Conservation (phyloP, 164 flowering plant species). For the Chimonanthus salicifolius region DNA sequence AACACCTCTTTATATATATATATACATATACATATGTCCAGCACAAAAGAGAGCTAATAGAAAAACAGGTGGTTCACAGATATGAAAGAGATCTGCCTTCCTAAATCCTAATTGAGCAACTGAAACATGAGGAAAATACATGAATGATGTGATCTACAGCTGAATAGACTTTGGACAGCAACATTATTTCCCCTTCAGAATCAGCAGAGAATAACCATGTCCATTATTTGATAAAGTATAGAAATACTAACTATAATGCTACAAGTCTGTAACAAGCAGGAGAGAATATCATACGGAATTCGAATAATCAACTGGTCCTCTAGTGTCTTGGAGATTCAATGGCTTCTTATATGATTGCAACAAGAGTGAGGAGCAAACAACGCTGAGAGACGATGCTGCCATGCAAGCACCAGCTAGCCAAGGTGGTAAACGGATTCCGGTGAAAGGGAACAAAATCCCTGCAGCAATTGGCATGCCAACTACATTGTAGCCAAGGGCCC, state of each 20-base stretch:
- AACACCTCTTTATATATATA: too few species aligned
- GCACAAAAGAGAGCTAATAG: too few species aligned
- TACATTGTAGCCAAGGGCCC: slow-evolving; percentile 96
- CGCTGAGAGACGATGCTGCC: slow-evolving; percentile 94
- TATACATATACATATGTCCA: too few species aligned
- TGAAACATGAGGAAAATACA: too few species aligned
- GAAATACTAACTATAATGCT: background rate
- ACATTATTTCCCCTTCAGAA: too few species aligned
- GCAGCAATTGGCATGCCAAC: slow-evolving; percentile 89
- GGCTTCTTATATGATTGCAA: slow-evolving; percentile 86
- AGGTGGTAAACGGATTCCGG: slow-evolving; percentile 81
- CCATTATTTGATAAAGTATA: too few species aligned
- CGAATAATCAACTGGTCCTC: slow-evolving; percentile 14
- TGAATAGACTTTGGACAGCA: too few species aligned
- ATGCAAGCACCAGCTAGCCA: slow-evolving; percentile 98
- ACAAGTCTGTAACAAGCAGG: background rate
- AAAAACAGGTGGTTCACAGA: too few species aligned
- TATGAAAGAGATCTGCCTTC: too few species aligned
- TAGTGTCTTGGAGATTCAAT: slow-evolving; percentile 28
- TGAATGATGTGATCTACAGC: too few species aligned
- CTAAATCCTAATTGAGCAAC: too few species aligned
- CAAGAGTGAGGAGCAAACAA: slow-evolving; percentile 84
- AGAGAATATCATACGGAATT: slow-evolving; percentile 16
- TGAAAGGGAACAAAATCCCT: slow-evolving; percentile 73
- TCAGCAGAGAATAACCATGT: too few species aligned